These are phyloP conservation scores for Sporothrix mexicana DNA, from an alignment of 2,329 filamentous ascomycete species.

Conservation along the genomic window DNA sequence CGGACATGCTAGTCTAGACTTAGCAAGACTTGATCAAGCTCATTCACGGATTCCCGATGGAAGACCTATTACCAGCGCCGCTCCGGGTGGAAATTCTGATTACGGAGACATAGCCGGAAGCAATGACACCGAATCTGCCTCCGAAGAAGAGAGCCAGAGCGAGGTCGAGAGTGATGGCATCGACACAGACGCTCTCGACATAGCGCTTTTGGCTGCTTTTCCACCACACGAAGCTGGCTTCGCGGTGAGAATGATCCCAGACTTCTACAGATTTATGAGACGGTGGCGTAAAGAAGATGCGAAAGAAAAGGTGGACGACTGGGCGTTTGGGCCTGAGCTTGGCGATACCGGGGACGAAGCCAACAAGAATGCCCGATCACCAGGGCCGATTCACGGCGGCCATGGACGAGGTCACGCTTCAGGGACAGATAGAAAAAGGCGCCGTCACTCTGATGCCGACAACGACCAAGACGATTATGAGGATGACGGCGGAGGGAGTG, in stretches of 20 bases:
- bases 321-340: conserved; percentile 35
- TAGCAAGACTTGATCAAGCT: conserved; percentile 28
- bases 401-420: neutral
- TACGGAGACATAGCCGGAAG: too few species aligned
- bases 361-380: neutral
- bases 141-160: neutral
- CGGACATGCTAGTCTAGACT: neutral
- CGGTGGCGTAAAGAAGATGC: conserved; percentile 38
- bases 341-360: neutral
- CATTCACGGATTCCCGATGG: conserved; percentile 13
- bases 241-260: conserved; percentile 40
- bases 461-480: conserved; percentile 38
- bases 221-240: conserved; percentile 40
- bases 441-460: conserved; percentile 33
- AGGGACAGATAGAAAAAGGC: conserved; percentile 23
- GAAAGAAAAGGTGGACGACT: conserved; percentile 40
- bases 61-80: neutral
- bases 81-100: neutral
- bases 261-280: conserved; percentile 39
- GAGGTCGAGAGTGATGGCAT: conserved; percentile 27
- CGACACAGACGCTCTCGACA: conserved; percentile 38
- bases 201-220: conserved; percentile 38
- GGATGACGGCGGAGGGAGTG: conserved; percentile 30
- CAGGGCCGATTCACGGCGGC: neutral
- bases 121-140: neutral